Evolutionary conservation across 148 eudicot species (phyloP).

Genomic region (Vaccinium vitisidaea): DNA sequence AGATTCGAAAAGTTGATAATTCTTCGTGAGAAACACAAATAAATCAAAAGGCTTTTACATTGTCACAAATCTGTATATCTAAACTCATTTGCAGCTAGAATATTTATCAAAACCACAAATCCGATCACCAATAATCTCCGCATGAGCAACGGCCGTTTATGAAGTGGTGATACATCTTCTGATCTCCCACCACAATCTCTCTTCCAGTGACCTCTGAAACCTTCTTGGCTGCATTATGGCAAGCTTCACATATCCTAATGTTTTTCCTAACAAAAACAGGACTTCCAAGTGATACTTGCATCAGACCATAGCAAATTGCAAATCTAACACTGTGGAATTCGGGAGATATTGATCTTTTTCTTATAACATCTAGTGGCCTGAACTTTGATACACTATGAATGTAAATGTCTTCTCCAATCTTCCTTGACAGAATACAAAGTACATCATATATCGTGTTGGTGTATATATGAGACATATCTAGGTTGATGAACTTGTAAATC

Average conservation of each 20-base stretch:
- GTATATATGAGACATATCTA: constrained; percentile 45
- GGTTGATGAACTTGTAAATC: constrained; percentile 36
- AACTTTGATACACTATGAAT: constrained; percentile 28
- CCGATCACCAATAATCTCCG: constrained; percentile 65
- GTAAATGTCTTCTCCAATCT: constrained; percentile 36
- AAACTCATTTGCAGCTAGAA: neutral
- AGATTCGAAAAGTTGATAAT: neutral
- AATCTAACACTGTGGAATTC: constrained; percentile 61
- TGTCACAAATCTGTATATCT: neutral
- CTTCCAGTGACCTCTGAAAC: constrained; percentile 47
- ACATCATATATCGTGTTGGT: constrained; percentile 38
- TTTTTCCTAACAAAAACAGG: constrained; percentile 58
- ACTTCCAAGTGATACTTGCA: constrained; percentile 35
- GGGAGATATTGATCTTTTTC: constrained; percentile 33
- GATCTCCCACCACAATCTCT: constrained; percentile 72
- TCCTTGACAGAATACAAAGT: constrained; percentile 38
- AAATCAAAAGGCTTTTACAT: neutral
- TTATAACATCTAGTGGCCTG: constrained; percentile 33
- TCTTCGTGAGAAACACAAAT: neutral
- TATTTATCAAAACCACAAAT: neutral
- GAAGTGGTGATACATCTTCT: constrained; percentile 76
- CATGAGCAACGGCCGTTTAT: constrained; percentile 67
- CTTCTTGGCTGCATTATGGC: constrained; percentile 57
- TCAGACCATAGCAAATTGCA: constrained; percentile 56
- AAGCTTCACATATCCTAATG: constrained; percentile 58